Conservation (phyloP, 2,329 filamentous ascomycete genomes). For the Ascochyta rabiei region DNA sequence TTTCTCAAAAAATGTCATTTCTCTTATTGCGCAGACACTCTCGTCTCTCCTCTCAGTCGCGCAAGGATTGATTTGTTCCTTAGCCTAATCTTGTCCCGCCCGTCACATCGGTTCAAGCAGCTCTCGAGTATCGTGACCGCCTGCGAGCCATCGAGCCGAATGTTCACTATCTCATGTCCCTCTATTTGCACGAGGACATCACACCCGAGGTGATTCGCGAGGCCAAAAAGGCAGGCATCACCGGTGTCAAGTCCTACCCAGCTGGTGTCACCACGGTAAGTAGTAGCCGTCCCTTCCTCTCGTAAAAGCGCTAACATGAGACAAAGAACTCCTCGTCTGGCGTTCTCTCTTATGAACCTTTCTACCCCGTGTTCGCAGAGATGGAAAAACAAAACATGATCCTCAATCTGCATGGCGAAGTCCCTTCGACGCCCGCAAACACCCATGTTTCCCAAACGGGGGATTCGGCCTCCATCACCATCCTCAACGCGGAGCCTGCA, state of each 20-base stretch:
- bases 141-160: constrained; percentile 55
- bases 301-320: constrained; percentile 26
- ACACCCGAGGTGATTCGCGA: constrained; percentile 66
- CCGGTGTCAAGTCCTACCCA: constrained; percentile 73
- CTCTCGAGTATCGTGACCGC: constrained; percentile 53
- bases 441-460: constrained; percentile 21
- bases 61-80: not conserved
- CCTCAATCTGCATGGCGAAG: constrained; percentile 93
- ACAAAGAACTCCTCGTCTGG: constrained; percentile 64
- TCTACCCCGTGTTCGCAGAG: constrained; percentile 81
- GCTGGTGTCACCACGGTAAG: constrained; percentile 51
- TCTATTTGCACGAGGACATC: constrained; percentile 58
- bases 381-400: constrained; percentile 86
- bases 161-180: constrained; percentile 58
- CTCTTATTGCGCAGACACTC: too few species aligned
- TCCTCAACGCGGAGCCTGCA: constrained; percentile 71
- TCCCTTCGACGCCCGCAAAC: constrained; percentile 59
- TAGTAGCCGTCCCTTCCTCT: not conserved
- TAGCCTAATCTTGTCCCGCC: constrained; percentile 59
- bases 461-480: constrained; percentile 39
- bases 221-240: constrained; percentile 74
- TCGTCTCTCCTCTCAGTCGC: too few species aligned
- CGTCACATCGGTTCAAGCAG: constrained; percentile 56
- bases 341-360: constrained; percentile 71
- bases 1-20: too few species aligned